A percentile compares a stretch with the other conserved stretches of the same genome.
phyloP scores from a whole-genome alignment of 2,329 filamentous ascomycete species.

The Teratosphaeriaceae sp. region DNA sequence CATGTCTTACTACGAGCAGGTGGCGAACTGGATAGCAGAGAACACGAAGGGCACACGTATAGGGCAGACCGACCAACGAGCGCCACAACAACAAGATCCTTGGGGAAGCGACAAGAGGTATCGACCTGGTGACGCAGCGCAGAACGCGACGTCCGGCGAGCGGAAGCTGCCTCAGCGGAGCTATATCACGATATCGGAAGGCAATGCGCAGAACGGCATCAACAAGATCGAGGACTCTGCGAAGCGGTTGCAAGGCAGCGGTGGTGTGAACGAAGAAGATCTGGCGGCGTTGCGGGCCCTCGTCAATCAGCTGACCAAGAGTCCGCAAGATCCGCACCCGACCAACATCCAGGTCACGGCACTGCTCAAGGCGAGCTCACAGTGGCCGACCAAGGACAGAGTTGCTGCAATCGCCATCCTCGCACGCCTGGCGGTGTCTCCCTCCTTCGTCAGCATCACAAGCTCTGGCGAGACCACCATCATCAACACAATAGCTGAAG shows the following conservation, averaged over 20 bases:
- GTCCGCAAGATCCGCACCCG: conserved; percentile 34
- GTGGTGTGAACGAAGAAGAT: conserved; percentile 60
- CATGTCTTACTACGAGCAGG: conserved; percentile 79
- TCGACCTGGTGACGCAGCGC: conserved; percentile 58
- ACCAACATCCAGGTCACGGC: conserved; percentile 45
- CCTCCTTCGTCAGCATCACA: conserved; percentile 56
- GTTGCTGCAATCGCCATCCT: conserved; percentile 82
- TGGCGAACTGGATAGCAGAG: conserved; percentile 83
- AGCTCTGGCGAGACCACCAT: conserved; percentile 50
- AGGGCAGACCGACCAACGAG: conserved; percentile 41
- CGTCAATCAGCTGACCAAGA: conserved; percentile 55
- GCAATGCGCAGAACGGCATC: conserved; percentile 32
- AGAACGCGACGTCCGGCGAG: conserved; percentile 24
- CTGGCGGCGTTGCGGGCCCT: conserved; percentile 56
- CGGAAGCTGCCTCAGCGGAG: conserved; percentile 25
- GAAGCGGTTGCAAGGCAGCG: conserved; percentile 57
- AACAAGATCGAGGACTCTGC: conserved; percentile 63
- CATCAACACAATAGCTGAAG: conserved; percentile 52
- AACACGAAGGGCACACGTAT: conserved; percentile 84
- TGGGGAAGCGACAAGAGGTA: conserved; percentile 75
- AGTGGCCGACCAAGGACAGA: conserved; percentile 74
- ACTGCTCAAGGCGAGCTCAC: conserved; percentile 59
- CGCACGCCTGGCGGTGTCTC: conserved; percentile 67
- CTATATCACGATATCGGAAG: conserved; percentile 26
- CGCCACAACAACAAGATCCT: conserved; percentile 57